Percentiles rank a stretch among this genome's conserved stretches.
Evolutionary conservation across 1,139 yeast genomes (phyloP).

Genomic region (Zygoascus hellenicus): DNA sequence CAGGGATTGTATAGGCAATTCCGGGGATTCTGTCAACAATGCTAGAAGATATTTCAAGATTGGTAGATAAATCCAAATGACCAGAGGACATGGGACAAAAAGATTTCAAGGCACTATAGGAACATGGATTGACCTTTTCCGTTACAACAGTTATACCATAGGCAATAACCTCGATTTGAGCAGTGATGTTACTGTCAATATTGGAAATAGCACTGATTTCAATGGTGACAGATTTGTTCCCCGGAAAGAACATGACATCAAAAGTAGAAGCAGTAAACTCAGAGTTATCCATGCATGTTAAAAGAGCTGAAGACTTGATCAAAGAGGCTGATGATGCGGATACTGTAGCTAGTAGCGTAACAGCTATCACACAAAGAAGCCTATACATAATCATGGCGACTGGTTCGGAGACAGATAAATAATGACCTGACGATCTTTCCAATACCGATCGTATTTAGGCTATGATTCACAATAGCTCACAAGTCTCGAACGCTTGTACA

Average conservation of each 20-base stretch:
- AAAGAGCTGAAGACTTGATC: conserved; percentile 62
- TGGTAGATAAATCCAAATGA: conserved; percentile 66
- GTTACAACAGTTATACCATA: conserved; percentile 74
- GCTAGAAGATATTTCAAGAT: conserved; percentile 35
- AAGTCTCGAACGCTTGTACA: too few relatives aligned
- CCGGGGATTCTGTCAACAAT: conserved; percentile 59
- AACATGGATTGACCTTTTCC: conserved; percentile 58
- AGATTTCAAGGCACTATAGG: conserved; percentile 39
- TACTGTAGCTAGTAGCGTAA: too few relatives aligned
- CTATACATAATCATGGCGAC: too few relatives aligned
- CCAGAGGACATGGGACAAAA: conserved; percentile 86
- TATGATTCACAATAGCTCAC: too few relatives aligned
- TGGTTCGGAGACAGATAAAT: too few relatives aligned
- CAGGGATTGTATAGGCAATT: conserved; percentile 86
- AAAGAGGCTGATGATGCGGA: conserved; percentile 13
- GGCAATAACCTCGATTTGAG: conserved; percentile 62
- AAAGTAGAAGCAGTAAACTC: conserved; percentile 83
- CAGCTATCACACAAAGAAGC: too few relatives aligned
- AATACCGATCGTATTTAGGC: too few relatives aligned
- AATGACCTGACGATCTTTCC: too few relatives aligned
- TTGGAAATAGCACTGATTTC: conserved; percentile 77
- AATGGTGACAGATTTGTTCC: conserved; percentile 54
- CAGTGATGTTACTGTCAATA: conserved; percentile 66
- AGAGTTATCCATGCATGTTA: conserved; percentile 91
- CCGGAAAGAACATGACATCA: conserved; percentile 67